These are phyloP conservation scores for Nitzschia putrida DNA, from an alignment of 108 stramenopile genomes.

Conservation along the genomic window DNA sequence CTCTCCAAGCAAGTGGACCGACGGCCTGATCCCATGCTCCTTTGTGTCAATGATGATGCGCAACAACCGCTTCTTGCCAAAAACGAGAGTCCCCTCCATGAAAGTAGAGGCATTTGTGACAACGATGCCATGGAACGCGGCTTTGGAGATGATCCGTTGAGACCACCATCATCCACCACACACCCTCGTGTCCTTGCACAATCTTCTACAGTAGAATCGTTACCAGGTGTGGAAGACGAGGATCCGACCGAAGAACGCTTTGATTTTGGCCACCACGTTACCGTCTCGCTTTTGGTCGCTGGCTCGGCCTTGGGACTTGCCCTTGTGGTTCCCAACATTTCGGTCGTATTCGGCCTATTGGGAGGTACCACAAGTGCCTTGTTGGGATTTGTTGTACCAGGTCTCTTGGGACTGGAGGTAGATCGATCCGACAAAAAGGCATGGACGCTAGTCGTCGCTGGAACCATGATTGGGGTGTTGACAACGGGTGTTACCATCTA, in stretches of 20 bases:
- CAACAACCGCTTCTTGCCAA: constrained; percentile 29
- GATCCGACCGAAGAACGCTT: constrained; percentile 19
- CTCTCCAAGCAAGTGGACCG: constrained; percentile 9
- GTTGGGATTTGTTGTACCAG: constrained; percentile 77
- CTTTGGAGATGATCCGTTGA: constrained; percentile 13
- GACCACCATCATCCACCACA: not conserved
- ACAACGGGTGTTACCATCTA: constrained; percentile 71
- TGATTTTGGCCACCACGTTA: constrained; percentile 20
- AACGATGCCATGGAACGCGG: constrained; percentile 13
- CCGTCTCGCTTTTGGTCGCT: constrained; percentile 43
- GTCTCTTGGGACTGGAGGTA: constrained; percentile 49
- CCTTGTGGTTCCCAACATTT: constrained; percentile 69
- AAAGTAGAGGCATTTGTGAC: not conserved
- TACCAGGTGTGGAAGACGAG: not conserved
- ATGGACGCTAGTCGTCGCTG: constrained; percentile 57
- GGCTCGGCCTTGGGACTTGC: constrained; percentile 64
- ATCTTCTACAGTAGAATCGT: not conserved
- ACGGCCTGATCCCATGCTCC: constrained; percentile 10
- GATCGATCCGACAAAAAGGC: constrained; percentile 37
- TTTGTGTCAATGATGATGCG: constrained; percentile 15
- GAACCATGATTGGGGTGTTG: constrained; percentile 55
- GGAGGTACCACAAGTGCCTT: constrained; percentile 70
- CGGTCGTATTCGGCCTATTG: constrained; percentile 75
- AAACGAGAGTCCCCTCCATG: no score
- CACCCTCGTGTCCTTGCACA: not conserved